Conservation (phyloP, 768 basidiomycete species). For the Cyclocybe aegerita region DNA sequence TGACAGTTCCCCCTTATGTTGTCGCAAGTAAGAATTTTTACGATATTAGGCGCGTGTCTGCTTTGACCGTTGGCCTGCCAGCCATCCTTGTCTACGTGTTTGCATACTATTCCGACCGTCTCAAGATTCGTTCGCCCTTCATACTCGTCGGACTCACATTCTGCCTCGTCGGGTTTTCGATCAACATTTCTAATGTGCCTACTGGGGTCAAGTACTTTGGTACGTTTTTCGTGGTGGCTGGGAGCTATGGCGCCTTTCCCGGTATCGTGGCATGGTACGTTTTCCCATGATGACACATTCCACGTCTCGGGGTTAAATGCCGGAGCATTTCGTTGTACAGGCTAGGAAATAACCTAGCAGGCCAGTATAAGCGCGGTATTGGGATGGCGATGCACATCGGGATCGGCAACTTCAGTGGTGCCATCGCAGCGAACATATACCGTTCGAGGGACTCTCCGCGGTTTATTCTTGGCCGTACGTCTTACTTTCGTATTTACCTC, state of each 20-base stretch:
- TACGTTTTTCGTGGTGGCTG: conserved; percentile 65
- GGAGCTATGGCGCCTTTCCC: conserved; percentile 61
- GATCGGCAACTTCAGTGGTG: conserved; percentile 64
- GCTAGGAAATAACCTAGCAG: conserved; percentile 65
- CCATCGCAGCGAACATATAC: conserved; percentile 65
- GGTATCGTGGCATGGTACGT: conserved; percentile 60
- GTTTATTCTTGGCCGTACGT: conserved; percentile 63
- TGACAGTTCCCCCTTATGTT: conserved; percentile 69
- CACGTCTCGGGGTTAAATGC: background rate
- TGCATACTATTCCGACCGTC: conserved; percentile 58
- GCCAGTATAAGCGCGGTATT: conserved; percentile 69
- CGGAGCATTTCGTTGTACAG: conserved; percentile 28
- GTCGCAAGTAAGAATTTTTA: conserved; percentile 50
- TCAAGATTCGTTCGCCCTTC: conserved; percentile 56
- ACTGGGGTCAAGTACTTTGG: conserved; percentile 69
- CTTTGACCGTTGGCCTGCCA: conserved; percentile 20
- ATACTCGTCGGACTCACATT: conserved; percentile 50
- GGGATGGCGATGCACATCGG: conserved; percentile 72
- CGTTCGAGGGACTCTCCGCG: conserved; percentile 57
- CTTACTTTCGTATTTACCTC: background rate
- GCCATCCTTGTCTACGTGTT: conserved; percentile 53
- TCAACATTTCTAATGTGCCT: conserved; percentile 57
- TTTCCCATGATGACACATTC: background rate
- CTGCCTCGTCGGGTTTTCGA: conserved; percentile 57
- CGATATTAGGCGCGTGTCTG: too few relatives aligned